Evolutionary conservation across 2,329 filamentous ascomycete species (phyloP), one percentile per base, ranked within the genome.

Genomic region (Cordyceps cateniannulata): DNA sequence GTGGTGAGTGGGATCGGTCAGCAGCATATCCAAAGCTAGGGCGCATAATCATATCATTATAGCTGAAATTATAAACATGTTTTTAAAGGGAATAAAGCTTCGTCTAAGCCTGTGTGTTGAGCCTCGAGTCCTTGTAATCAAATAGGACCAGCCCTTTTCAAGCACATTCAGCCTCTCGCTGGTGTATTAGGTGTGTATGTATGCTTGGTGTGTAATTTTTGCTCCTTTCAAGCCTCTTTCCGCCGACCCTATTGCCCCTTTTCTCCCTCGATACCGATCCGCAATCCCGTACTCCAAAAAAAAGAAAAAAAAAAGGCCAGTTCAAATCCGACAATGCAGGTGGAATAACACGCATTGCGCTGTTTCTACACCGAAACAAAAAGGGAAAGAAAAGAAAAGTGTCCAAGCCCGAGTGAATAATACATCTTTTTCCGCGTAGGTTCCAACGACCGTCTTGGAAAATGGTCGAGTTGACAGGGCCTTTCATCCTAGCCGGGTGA

Each of bases 401-500:
- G n/a, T 20, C 22, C 44, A 40, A 25, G 6, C 16, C 29, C 32
- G 18, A 48, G 29, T 25, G 29, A 9, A 40, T 42, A 29, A 38
- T 50, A 58, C 55, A 58, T 8, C 22, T 18, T 9, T 22, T 9
- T 45, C 40, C 14, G 10, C 29, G 5, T 9, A 45, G 18, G 18
- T 24, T 27, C 6, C 38, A 57, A n/a, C 16, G n/a, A 38, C 20
- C 42, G 6, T n/a, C 22, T n/a, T 20, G 24, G 27, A 10, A 3
- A 0, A 25, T 20, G 10, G 4, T 14, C 8, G 25, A 16, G 29
- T 27, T 10, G 9, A 7, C 45, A 38, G 35, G 35, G 5, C 22
- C n/a, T 12, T 40, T 51, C 72, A 90, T 64, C 87, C 86, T 68
- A 79, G 80, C 75, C 82, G 85, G 61, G 87, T 78, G 66, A 93